Percentiles rank a stretch among this genome's conserved stretches.
phyloP scores from a whole-genome alignment of 2,329 filamentous ascomycete species.

The Colletotrichum sp. region DNA sequence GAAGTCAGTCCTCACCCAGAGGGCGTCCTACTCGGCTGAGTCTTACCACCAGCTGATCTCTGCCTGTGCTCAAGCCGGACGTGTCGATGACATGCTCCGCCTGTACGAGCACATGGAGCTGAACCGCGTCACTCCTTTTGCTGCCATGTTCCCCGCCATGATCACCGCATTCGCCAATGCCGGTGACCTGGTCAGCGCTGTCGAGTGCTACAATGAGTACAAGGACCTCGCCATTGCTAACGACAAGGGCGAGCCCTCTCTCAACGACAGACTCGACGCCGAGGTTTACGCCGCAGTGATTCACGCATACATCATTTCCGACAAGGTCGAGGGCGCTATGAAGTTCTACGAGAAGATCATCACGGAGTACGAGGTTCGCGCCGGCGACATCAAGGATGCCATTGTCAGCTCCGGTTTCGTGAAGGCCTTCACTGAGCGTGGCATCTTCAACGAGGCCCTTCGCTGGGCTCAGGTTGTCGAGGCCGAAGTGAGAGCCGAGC shows the following conservation, averaged over 20 bases:
- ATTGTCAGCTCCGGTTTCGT: slow-evolving; percentile 80
- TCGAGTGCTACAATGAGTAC: slow-evolving; percentile 97
- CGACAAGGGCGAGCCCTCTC: slow-evolving; percentile 72
- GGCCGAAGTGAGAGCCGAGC: slow-evolving; percentile 60
- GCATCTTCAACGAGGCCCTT: slow-evolving; percentile 76
- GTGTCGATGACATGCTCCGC: slow-evolving; percentile 86
- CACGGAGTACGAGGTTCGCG: slow-evolving; percentile 61
- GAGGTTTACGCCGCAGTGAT: slow-evolving; percentile 92
- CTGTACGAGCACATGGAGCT: slow-evolving; percentile 92
- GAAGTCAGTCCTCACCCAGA: slow-evolving; percentile 69
- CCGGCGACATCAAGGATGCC: slow-evolving; percentile 70
- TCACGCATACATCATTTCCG: slow-evolving; percentile 84
- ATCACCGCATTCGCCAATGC: slow-evolving; percentile 88
- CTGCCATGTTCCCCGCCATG: slow-evolving; percentile 88
- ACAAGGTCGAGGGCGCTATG: slow-evolving; percentile 79
- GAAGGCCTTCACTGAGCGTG: slow-evolving; percentile 74
- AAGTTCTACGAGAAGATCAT: slow-evolving; percentile 87
- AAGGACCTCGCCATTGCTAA: slow-evolving; percentile 85
- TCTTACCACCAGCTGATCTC: slow-evolving; percentile 87
- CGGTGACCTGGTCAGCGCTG: slow-evolving; percentile 84
- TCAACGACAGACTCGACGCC: slow-evolving; percentile 77
- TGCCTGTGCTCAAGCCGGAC: slow-evolving; percentile 83
- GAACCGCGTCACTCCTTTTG: slow-evolving; percentile 74
- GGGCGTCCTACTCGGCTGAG: slow-evolving; percentile 74
- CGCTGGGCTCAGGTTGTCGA: slow-evolving; percentile 72